These are phyloP conservation scores for Russula vinacea DNA, from an alignment of 768 basidiomycete species.

Conservation along the genomic window DNA sequence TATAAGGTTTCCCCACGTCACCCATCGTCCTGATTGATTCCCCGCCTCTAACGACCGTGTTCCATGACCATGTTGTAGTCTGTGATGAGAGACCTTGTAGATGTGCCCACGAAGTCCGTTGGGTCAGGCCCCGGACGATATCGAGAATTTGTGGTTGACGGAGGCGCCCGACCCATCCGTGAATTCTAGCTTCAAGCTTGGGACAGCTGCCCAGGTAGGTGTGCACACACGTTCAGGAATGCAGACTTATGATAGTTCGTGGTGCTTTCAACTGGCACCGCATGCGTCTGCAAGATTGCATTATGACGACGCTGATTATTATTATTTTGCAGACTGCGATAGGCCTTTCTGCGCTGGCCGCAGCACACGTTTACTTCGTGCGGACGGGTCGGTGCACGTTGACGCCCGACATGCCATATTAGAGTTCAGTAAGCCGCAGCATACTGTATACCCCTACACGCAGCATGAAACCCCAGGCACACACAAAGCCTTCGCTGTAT, in stretches of 20 bases:
- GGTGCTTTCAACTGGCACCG: background rate
- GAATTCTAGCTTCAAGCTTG: conserved; percentile 54
- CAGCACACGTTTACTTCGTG: conserved; percentile 49
- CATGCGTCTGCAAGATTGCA: background rate
- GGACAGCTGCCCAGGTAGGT: conserved; percentile 58
- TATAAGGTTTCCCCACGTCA: background rate
- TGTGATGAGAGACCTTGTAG: conserved; percentile 17
- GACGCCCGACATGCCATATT: conserved; percentile 56
- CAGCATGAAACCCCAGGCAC: background rate
- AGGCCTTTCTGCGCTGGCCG: conserved; percentile 51
- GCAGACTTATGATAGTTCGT: background rate
- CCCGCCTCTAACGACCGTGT: background rate
- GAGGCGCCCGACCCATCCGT: conserved; percentile 44
- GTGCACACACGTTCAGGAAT: conserved; percentile 10
- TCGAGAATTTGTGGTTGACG: conserved; percentile 41
- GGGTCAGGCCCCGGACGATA: conserved; percentile 40
- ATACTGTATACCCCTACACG: too few species aligned
- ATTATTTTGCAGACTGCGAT: conserved; percentile 41
- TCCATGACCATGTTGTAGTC: conserved; percentile 17
- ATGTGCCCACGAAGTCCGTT: conserved; percentile 36
- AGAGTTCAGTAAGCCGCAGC: conserved; percentile 51
- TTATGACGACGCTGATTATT: background rate
- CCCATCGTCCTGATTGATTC: background rate
- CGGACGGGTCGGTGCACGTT: conserved; percentile 50
- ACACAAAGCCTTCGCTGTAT: background rate